phyloP scores from a whole-genome alignment of 2,329 filamentous ascomycete species.

The Nothophaeocryptopus gaeumannii region DNA sequence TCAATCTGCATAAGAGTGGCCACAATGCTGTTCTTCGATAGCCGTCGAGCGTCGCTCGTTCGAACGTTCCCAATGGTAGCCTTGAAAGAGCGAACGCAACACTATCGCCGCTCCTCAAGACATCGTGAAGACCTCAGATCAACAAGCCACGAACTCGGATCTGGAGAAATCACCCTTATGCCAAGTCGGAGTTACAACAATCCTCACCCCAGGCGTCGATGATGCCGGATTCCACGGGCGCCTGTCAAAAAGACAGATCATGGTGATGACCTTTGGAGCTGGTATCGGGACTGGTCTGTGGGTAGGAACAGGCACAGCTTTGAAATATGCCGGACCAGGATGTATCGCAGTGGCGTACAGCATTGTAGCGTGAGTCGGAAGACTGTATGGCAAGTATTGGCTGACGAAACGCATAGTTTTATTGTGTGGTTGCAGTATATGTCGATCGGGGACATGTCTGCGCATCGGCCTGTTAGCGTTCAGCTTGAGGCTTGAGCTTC shows the following conservation, averaged over 20 bases:
- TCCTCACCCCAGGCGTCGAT: conserved; percentile 14
- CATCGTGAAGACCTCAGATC: neutral
- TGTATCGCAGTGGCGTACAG: conserved; percentile 37
- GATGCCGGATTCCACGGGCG: conserved; percentile 34
- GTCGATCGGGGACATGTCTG: conserved; percentile 33
- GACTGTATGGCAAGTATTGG: neutral
- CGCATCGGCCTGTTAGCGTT: conserved; percentile 1
- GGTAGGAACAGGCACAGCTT: conserved; percentile 38
- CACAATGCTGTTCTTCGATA: no score
- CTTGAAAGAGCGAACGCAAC: no score
- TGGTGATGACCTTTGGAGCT: conserved; percentile 41
- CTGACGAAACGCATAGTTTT: conserved; percentile 12
- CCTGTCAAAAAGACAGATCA: conserved; percentile 36
- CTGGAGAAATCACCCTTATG: conserved; percentile 7
- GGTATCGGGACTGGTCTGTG: conserved; percentile 38
- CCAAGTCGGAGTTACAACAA: conserved; percentile 8
- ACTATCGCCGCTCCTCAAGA: no score
- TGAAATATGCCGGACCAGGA: conserved; percentile 36
- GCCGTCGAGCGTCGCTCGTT: no score
- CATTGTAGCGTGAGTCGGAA: conserved; percentile 13
- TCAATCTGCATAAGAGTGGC: no score
- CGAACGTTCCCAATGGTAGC: no score
- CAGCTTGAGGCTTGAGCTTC: no score
- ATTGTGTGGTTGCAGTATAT: conserved; percentile 36
- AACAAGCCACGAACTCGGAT: conserved; percentile 2